Base-by-base conservation (phyloP, 495 filamentous ascomycete genomes). In the Lasiosphaeris hirsuta region DNA sequence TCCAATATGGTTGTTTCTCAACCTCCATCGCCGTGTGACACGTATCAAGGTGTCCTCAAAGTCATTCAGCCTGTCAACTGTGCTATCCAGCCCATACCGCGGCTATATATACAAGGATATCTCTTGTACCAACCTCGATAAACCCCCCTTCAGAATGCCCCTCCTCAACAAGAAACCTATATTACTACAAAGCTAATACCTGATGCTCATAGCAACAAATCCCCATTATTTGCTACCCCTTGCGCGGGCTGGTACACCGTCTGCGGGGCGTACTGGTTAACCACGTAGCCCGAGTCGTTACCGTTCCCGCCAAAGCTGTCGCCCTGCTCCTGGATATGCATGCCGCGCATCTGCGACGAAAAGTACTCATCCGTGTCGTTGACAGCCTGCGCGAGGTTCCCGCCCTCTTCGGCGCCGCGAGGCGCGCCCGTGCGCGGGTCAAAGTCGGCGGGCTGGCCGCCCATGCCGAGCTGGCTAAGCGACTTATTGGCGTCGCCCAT, bases 331-430 rank as follows among this genome's bases (percentile, higher is more conserved):
- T 81, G 75, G 47, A 89, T 77, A 56, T 82, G 75, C 78, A 90
- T 80, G 4, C 80, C 81, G 4, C 83, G 84, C 86, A 90, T 89
- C 67, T 86, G 84, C 71, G 83, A 84, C 36, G 86, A 83, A 66
- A 97, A 97, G 66, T 94, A 96, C 34, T 81, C 84, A 64, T 97
- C 92, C 4, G 90, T 92, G 34, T 92, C 90, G 61, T 80, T 85
- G 15, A 93, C 83, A 0, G 92, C 92, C 9, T 85, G 82, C 14
- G 82, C 78, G 49, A 90, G 75, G 68, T 82, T 75, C 5, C 47
- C 58, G 2, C 64, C 74, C 15, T 68, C 58, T 23, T 23, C 33
- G 2, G 37, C 37, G 4, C 45, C 49, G 1, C 34, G 43, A 14
- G 43, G 44, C 13, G 47, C 11, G 4, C 65, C 69, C 53, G 51